phyloP scores from a whole-genome alignment of 768 basidiomycete species.

The Clathrus columnatus region DNA sequence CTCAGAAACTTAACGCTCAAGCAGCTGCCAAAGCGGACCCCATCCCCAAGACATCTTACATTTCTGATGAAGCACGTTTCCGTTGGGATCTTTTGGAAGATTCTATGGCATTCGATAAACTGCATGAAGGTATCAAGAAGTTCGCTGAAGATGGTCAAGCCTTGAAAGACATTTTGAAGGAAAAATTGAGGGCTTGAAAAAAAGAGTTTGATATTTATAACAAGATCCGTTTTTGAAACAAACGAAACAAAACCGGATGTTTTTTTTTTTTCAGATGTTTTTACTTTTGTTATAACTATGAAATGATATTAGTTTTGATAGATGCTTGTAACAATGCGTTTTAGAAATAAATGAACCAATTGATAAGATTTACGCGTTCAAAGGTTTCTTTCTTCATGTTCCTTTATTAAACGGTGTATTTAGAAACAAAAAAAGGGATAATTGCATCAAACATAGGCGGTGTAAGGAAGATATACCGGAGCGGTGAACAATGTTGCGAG shows the following conservation, averaged over 20 bases:
- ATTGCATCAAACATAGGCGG: not conserved
- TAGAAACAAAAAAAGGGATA: not conserved
- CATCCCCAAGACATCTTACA: constrained; percentile 70
- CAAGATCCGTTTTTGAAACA: not conserved
- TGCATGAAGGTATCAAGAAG: constrained; percentile 97
- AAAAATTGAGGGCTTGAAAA: constrained; percentile 30
- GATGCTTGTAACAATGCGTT: too few relatives aligned
- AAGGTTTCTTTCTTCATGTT: not conserved
- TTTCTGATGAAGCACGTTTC: constrained; percentile 96
- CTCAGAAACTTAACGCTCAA: constrained; percentile 72
- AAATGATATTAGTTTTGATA: too few relatives aligned
- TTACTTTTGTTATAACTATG: too few relatives aligned
- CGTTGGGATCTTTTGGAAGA: constrained; percentile 89
- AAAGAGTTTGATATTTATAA: not conserved
- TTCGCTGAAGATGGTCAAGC: constrained; percentile 93
- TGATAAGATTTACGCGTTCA: not conserved
- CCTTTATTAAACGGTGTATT: not conserved
- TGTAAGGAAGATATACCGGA: not conserved
- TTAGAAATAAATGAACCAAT: not conserved
- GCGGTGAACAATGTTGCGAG: not conserved
- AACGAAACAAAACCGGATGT: too few relatives aligned
- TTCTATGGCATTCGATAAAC: constrained; percentile 97
- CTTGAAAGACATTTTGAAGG: constrained; percentile 72
- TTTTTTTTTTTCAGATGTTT: too few relatives aligned
- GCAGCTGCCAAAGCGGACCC: constrained; percentile 33